Evolutionary conservation across 2,329 filamentous ascomycete genomes (phyloP).

Genomic region (Blumeria graminis): DNA sequence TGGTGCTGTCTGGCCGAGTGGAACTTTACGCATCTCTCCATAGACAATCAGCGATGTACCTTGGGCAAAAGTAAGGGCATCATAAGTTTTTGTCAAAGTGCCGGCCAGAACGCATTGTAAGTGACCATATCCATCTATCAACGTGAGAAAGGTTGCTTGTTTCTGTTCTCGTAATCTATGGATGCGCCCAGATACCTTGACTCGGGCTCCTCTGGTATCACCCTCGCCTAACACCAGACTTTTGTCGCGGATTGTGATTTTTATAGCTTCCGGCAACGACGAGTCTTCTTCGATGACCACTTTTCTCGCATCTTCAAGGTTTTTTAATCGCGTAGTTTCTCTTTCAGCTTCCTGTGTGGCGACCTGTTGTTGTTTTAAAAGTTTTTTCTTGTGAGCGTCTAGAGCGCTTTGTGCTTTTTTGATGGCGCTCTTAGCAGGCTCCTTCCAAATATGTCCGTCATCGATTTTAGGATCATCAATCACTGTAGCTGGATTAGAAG

Average conservation of each 20-base stretch:
- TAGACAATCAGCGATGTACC: constrained; percentile 45
- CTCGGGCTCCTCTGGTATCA: constrained; percentile 40
- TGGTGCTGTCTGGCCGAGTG: constrained; percentile 39
- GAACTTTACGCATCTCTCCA: constrained; percentile 44
- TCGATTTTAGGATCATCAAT: constrained; percentile 37
- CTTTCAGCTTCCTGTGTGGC: constrained; percentile 50
- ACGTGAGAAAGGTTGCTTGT: constrained; percentile 64
- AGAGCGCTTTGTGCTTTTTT: constrained; percentile 63
- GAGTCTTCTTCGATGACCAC: constrained; percentile 44
- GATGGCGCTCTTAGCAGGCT: constrained; percentile 56
- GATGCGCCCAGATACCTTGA: constrained; percentile 61
- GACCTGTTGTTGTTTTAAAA: constrained; percentile 49
- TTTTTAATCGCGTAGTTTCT: constrained; percentile 41
- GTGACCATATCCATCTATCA: constrained; percentile 62
- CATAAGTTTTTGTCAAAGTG: constrained; percentile 54
- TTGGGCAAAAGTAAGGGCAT: constrained; percentile 43
- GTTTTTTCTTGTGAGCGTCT: constrained; percentile 64
- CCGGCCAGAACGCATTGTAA: constrained; percentile 66
- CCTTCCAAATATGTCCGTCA: constrained; percentile 49
- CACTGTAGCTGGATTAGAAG: constrained; percentile 36
- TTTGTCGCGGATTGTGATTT: constrained; percentile 53
- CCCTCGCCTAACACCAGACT: constrained; percentile 34
- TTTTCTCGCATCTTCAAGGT: constrained; percentile 62
- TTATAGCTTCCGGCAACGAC: constrained; percentile 47
- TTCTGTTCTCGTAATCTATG: constrained; percentile 65